Percentiles rank a stretch among this genome's conserved stretches.
These are phyloP conservation scores for Pyrenophora teres DNA, from an alignment of 2,329 filamentous ascomycete species.

Conservation along the genomic window DNA sequence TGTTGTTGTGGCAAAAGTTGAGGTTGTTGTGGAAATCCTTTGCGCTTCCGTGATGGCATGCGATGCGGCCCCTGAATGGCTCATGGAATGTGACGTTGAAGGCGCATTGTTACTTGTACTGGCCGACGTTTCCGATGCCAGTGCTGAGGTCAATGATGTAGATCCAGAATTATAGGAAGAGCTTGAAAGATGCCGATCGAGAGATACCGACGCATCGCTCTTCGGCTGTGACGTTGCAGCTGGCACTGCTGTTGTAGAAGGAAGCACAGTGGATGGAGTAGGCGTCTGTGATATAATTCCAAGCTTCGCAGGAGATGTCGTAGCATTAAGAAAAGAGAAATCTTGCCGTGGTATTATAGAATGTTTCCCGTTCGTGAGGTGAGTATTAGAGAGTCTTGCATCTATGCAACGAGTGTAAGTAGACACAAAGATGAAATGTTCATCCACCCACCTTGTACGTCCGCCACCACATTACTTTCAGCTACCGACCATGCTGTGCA, in stretches of 20 bases:
- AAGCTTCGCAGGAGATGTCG: background rate
- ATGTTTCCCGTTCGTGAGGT: background rate
- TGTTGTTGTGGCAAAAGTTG: background rate
- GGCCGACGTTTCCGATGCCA: background rate
- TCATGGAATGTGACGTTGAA: background rate
- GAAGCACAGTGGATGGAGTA: background rate
- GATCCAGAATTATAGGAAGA: background rate
- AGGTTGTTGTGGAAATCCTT: background rate
- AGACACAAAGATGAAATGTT: background rate
- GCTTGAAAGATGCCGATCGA: background rate
- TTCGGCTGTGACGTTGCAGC: background rate
- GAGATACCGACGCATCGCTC: background rate
- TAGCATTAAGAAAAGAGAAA: slow-evolving; percentile 11
- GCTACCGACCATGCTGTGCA: slow-evolving; percentile 8
- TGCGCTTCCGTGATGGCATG: background rate
- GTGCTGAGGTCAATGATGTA: background rate
- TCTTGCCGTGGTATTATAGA: slow-evolving; percentile 12
- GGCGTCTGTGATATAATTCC: background rate
- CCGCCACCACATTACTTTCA: background rate
- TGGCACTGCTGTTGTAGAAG: background rate
- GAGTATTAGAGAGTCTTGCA: slow-evolving; percentile 1
- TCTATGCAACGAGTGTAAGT: background rate
- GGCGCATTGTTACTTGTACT: background rate
- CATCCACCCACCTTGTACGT: slow-evolving; percentile 2
- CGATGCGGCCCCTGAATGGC: background rate